These are phyloP conservation scores for Antitrichia curtipendula DNA, from an alignment of 225 moss, liverwort and hornwort species.

Conservation along the genomic window DNA sequence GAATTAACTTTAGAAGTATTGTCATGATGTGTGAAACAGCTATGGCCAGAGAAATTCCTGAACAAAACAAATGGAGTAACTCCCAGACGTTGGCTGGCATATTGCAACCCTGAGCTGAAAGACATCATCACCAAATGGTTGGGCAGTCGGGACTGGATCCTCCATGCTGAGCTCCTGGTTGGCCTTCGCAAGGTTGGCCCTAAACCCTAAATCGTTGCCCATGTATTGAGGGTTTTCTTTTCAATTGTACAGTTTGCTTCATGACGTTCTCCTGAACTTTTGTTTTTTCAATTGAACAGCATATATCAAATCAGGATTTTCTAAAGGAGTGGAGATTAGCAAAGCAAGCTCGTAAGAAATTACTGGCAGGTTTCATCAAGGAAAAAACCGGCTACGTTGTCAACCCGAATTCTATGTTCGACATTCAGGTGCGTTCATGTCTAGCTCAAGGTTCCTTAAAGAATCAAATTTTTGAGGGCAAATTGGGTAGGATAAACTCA, in stretches of 20 bases:
- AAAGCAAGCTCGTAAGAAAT: conserved; percentile 55
- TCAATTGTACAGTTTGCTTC: neutral
- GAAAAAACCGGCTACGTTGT: conserved; percentile 70
- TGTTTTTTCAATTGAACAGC: conserved; percentile 20
- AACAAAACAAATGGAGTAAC: conserved; percentile 98
- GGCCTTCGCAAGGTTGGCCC: conserved; percentile 59
- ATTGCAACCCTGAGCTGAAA: conserved; percentile 85
- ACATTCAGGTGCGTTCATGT: conserved; percentile 59
- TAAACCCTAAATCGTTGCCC: neutral
- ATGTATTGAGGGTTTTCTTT: neutral
- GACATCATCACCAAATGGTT: conserved; percentile 80
- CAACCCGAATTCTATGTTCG: conserved; percentile 71
- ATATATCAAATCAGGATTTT: conserved; percentile 47
- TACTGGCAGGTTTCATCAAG: conserved; percentile 60
- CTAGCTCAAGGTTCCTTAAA: neutral
- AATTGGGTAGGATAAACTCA: neutral
- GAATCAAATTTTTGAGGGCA: neutral
- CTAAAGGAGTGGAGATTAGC: conserved; percentile 72
- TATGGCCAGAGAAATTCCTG: conserved; percentile 90
- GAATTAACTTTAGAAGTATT: neutral
- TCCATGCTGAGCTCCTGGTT: conserved; percentile 53
- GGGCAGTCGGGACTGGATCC: conserved; percentile 78
- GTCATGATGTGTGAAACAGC: conserved; percentile 15
- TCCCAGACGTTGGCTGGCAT: conserved; percentile 79
- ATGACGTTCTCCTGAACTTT: neutral